Evolutionary conservation across 148 eudicot genomes (phyloP).

Genomic region (Pharnaceum exiguum): DNA sequence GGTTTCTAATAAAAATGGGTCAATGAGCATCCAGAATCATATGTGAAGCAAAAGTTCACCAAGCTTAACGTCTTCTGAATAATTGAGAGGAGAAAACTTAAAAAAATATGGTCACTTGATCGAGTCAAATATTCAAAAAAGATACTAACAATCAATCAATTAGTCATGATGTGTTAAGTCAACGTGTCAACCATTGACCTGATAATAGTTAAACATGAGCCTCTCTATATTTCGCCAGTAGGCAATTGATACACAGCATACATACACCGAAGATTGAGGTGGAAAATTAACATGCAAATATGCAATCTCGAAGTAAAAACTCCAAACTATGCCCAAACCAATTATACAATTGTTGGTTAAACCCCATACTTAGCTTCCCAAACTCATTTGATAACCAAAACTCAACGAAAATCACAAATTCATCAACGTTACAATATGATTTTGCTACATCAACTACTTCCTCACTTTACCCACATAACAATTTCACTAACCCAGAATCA

Average conservation of each 20-base stretch:
- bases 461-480: conserved; percentile 48
- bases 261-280: not conserved
- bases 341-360: conserved; percentile 41
- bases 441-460: conserved; percentile 44
- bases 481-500: conserved; percentile 71
- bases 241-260: too few species aligned
- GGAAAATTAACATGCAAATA: conserved; percentile 10
- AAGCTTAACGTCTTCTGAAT: too few species aligned
- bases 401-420: conserved; percentile 12
- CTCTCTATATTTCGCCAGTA: too few species aligned
- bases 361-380: conserved; percentile 7
- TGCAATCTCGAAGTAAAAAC: conserved; percentile 41
- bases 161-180: too few species aligned
- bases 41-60: too few species aligned
- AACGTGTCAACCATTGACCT: conserved; percentile 17
- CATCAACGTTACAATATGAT: conserved; percentile 32
- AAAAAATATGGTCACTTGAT: not conserved
- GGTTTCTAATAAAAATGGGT: too few species aligned
- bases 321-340: conserved; percentile 33
- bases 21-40: too few species aligned
- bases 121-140: not conserved
- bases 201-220: too few species aligned
- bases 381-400: conserved; percentile 15
- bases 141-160: not conserved
- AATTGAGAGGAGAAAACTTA: too few species aligned